Base-by-base conservation (phyloP, 345 rosid species). In the Kandelia obovata region DNA sequence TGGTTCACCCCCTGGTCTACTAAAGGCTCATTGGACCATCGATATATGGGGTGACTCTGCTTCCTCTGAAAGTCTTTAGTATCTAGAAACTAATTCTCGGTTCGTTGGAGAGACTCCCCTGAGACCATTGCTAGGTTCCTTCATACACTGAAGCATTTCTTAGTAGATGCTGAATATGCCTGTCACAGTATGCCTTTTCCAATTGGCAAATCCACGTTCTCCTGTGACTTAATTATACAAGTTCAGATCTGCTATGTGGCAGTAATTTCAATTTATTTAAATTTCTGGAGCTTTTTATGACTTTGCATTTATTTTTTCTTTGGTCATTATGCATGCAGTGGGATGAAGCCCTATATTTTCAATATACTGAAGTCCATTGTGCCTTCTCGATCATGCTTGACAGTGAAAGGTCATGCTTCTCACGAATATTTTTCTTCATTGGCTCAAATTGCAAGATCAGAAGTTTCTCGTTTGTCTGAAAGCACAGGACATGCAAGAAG, bases 391-490 rank as follows among this genome's bases (percentile, higher is more conserved):
- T 78, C 80, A 66, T 76, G 66, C 70, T 72, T 79, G 80, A 71
- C 81, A 16, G 57, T 88, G 74, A 89, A 81, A 81, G 96, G 94
- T 62, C 61, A 64, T 61, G 83, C 90, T 58, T 84, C 83, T 61
- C 82, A 83, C 56, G 98, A 96, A 72, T 96, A 90, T 70, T 71
- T 84, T 66, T 89, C 97, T 67, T 86, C 86, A 46, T 73, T 96
- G 64, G 68, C 88, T 55, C 68, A 71, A 72, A 92, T 96, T 65
- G 85, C 96, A 67, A 85, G 86, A 81, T 79, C 84, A 13, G 91
- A 86, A 81, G 72, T 86, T 71, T 83, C 87, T 58, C 88, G 87
- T 63, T 46, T 85, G 69, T 82, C 88, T 1, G 75, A 72, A 47
- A 77, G 77, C 77, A 74, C 35, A 31, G 69, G 71, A 74, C 69